A percentile compares a stretch with the other conserved stretches of the same genome.
phyloP scores from a whole-genome alignment of 2,329 filamentous ascomycete species.

The Chalara sp. region DNA sequence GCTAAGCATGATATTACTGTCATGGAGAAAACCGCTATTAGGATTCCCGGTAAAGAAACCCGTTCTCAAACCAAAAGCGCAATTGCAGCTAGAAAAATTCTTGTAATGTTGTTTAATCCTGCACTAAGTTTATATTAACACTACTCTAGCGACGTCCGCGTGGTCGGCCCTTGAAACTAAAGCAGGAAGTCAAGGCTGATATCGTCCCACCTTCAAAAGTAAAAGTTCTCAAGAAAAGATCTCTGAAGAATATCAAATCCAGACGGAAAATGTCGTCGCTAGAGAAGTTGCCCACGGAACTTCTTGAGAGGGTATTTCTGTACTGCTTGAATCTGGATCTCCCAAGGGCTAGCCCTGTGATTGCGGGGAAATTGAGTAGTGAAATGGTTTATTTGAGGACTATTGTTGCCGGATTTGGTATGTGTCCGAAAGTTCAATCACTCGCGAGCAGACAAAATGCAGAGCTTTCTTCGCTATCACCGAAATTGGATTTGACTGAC shows the following conservation, averaged over 20 bases:
- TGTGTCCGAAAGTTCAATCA: not conserved
- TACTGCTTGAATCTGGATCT: slow-evolving; percentile 22
- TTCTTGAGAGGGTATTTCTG: slow-evolving; percentile 24
- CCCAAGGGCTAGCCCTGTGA: slow-evolving; percentile 22
- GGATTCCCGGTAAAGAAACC: slow-evolving; percentile 23
- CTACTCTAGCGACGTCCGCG: slow-evolving; percentile 7
- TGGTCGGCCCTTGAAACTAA: slow-evolving; percentile 16
- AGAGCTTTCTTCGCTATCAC: too few species aligned
- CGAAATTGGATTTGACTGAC: too few species aligned
- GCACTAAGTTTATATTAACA: not conserved
- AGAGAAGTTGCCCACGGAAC: slow-evolving; percentile 25
- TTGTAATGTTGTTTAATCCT: slow-evolving; percentile 9
- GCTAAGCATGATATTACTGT: too few species aligned
- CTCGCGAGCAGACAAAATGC: too few species aligned
- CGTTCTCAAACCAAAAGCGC: slow-evolving; percentile 15
- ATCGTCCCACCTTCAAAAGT: not conserved
- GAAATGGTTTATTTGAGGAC: slow-evolving; percentile 17
- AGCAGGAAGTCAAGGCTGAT: not conserved
- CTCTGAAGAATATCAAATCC: slow-evolving; percentile 22
- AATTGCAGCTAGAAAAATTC: slow-evolving; percentile 14
- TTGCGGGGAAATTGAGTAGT: slow-evolving; percentile 24
- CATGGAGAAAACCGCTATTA: slow-evolving; percentile 23
- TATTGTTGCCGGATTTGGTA: slow-evolving; percentile 19
- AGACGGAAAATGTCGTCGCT: slow-evolving; percentile 21
- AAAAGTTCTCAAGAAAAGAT: slow-evolving; percentile 9